phyloP scores from a whole-genome alignment of 192 early-diverging fungal species.

The Coemansia sp. region DNA sequence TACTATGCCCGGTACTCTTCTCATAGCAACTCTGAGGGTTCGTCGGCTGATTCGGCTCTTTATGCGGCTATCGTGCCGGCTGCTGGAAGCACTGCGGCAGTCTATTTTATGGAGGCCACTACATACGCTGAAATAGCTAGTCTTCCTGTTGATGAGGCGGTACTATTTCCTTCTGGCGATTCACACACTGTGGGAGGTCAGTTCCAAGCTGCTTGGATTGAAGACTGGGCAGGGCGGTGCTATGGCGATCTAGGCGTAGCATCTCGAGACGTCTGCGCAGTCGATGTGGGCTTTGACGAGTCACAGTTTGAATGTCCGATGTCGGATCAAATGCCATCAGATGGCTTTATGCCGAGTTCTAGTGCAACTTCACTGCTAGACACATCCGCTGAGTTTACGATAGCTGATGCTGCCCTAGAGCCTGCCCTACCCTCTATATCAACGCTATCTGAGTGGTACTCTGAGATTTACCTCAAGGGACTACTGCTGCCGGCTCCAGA shows the following conservation, averaged over 20 bases:
- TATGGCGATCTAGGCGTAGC: slow-evolving; percentile 6
- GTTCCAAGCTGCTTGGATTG: slow-evolving; percentile 32
- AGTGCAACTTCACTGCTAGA: neutral
- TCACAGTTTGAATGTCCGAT: neutral
- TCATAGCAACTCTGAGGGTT: neutral
- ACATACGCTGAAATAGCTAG: neutral
- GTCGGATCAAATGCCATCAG: neutral
- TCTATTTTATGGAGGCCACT: slow-evolving; percentile 18
- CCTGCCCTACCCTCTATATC: neutral
- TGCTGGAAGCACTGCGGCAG: neutral
- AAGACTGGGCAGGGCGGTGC: slow-evolving; percentile 22
- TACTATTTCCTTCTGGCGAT: neutral
- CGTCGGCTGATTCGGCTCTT: neutral
- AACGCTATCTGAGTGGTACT: slow-evolving; percentile 33
- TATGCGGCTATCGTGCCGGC: slow-evolving; percentile 22
- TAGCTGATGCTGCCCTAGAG: neutral
- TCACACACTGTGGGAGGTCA: neutral
- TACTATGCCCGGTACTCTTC: neutral
- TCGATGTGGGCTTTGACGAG: slow-evolving; percentile 25
- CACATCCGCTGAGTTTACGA: neutral
- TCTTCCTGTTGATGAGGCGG: neutral
- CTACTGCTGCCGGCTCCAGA: neutral
- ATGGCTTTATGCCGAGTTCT: neutral
- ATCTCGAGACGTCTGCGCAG: neutral
- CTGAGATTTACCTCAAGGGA: slow-evolving; percentile 21